Evolutionary conservation across 1,284 basidiomycete genomes (phyloP), one percentile per base, ranked within the genome.

Genomic region (Rhodotorula sp.): DNA sequence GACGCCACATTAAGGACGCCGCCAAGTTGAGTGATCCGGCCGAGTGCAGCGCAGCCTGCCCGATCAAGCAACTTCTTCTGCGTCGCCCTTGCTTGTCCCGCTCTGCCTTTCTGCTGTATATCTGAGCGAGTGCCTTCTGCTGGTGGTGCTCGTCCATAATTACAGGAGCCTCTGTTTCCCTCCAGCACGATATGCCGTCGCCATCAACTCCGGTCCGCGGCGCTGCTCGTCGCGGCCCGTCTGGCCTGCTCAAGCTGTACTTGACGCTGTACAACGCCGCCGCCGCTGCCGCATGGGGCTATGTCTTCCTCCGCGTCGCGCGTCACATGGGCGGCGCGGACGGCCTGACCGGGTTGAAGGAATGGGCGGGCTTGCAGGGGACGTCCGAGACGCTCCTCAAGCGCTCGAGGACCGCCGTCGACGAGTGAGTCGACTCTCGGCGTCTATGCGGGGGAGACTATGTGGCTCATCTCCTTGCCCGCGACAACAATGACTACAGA

Each of bases 181-280:
- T 43, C 39, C 8, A 12, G 39, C 39, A 14, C 39, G 34, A 34
- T 10, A 43, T 43, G 39, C 39, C 10, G 39, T 43, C 39, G 39
- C 39, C 39, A 1, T 43, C 39, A 2, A 43, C 39, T 43, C 39
- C 39, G 39, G 39, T 43, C 39, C 39, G 39, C 39, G 39, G 39
- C 10, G 39, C 39, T 21, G 39, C 39, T 43, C 31, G 48, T 21
- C 46, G 18, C 54, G 52, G 29, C 46, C 39, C 39, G 46, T 31
- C 43, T 16, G 15, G 52, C 18, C 20, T 43, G n/a, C 26, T 60
- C 59, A 46, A 54, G 39, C 48, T 34, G 47, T 96, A 95, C 83
- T 86, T 97, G 3, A 77, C 91, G 69, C 81, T 83, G 1, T 97
- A 93, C 86, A 96, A 97, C 83, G 75, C 86, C 72, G 78, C 89